Base-by-base conservation (phyloP, 371 early-diverging fungal genomes). In the Fennellomyces sp. region DNA sequence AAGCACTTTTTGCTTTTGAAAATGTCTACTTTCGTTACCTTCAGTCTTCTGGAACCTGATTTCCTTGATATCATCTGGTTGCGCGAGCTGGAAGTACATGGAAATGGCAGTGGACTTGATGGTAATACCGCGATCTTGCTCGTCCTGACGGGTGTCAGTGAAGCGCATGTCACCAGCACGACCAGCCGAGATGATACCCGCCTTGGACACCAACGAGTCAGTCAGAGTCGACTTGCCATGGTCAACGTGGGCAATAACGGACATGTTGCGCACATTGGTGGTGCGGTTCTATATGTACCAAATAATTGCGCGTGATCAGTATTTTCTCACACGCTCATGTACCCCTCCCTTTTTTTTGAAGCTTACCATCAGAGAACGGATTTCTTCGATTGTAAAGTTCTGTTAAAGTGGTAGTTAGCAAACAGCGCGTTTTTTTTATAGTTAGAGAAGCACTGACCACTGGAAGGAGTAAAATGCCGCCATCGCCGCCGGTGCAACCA, bases 61-160 rank as follows among this genome's bases (percentile, higher is more conserved):
- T 64, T 94, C 95, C 49, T 69, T 65, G 53, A 97, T 69, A 72
- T 93, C 92, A 27, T 94, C 94, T 2, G 65, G 67, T 55, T 88
- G 83, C 56, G 83, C 66, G 73, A 99, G 86, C 78, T 94, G 92
- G 76, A 98, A 98, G 90, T 87, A 97, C 94, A 99, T 93, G 59
- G 97, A 96, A 70, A 99, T 99, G 66, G 99, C 99, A 41, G 99
- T 98, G 45, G 97, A 97, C 89, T 98, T 98, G 91, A 99, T 99
- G 73, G 99, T 99, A 70, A 99, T 99, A 88, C 99, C 96, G 88
- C 99, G 96, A 63, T 98, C 96, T 82, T 97, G 94, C 76, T 99
- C 99, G 76, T 99, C 99, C 60, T 87, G 88, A 70, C 99, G 93
- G 66, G 99, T 98, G 75, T 99, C 99, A 61, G 91, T 99, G 84